A percentile compares a stretch with the other conserved stretches of the same genome.
Evolutionary conservation across 2,329 filamentous ascomycete species (phyloP).

Genomic region (Botrytis hyacinthi): DNA sequence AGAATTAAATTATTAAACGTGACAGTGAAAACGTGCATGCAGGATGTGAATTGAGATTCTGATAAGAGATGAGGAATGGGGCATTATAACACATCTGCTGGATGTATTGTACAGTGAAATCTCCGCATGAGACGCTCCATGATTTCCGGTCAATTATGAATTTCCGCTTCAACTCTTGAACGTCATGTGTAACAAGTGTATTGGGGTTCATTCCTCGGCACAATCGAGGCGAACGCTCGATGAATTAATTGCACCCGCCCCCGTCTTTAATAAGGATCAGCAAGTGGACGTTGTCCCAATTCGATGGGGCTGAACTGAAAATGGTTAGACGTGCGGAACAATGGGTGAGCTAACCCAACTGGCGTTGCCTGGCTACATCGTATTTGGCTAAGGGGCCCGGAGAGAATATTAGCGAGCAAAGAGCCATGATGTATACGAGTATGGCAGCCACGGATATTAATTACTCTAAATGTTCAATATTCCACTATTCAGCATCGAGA

Average conservation of each 20-base stretch:
- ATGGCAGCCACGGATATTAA: not conserved
- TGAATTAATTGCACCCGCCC: not conserved
- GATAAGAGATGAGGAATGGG: not conserved
- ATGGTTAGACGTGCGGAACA: not conserved
- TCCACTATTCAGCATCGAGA: not conserved
- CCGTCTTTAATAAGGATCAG: not conserved
- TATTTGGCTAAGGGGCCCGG: not conserved
- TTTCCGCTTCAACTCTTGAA: not conserved
- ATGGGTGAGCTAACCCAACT: not conserved
- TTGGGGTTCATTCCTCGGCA: not conserved
- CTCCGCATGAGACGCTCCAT: not conserved
- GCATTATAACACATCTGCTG: not conserved
- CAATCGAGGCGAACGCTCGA: not conserved
- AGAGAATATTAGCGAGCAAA: not conserved
- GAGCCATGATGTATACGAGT: not conserved
- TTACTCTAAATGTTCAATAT: not conserved
- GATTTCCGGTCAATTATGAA: not conserved
- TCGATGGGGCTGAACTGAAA: not conserved
- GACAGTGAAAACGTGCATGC: not conserved
- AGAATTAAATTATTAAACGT: not conserved
- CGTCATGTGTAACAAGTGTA: not conserved
- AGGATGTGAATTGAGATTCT: not conserved
- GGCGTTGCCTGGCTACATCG: not conserved
- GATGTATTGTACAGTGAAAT: not conserved
- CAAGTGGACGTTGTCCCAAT: not conserved